phyloP scores from a whole-genome alignment of 78 protist genomes.

The Monosiga brevicollis region DNA sequence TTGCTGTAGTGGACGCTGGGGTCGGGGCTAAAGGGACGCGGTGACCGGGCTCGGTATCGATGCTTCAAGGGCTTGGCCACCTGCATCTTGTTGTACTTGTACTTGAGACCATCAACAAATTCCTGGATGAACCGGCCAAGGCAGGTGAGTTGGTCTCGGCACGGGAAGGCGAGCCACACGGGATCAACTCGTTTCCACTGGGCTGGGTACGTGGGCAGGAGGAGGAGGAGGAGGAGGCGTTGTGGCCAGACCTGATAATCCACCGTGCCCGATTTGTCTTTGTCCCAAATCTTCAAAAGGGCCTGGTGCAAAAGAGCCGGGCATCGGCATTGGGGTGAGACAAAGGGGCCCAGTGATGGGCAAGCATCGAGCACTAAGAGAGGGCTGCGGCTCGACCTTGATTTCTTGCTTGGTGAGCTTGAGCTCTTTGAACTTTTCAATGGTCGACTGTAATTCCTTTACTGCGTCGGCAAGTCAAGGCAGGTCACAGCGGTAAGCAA shows the following conservation, averaged over 20 bases:
- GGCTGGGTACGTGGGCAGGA: not conserved
- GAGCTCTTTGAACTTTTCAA: not conserved
- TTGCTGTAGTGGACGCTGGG: not conserved
- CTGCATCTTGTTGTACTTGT: not conserved
- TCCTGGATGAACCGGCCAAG: not conserved
- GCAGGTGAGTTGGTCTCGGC: not conserved
- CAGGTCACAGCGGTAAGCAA: no score
- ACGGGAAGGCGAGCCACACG: not conserved
- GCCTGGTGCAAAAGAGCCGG: no score
- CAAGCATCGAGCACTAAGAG: not conserved
- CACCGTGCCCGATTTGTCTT: not conserved
- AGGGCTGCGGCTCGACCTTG: no score
- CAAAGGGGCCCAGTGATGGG: not conserved
- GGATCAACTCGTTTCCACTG: not conserved
- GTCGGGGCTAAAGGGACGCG: not conserved
- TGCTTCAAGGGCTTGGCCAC: not conserved
- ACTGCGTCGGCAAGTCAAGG: no score
- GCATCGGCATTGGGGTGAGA: no score
- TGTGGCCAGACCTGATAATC: not conserved
- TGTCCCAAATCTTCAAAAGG: not conserved
- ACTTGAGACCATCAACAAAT: not conserved
- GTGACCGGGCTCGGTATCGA: no score
- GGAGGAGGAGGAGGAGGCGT: not conserved
- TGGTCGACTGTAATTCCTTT: not conserved
- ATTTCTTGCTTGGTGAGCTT: not conserved